Conservation (phyloP, 495 filamentous ascomycete species). For the Entonaema liquescens region DNA sequence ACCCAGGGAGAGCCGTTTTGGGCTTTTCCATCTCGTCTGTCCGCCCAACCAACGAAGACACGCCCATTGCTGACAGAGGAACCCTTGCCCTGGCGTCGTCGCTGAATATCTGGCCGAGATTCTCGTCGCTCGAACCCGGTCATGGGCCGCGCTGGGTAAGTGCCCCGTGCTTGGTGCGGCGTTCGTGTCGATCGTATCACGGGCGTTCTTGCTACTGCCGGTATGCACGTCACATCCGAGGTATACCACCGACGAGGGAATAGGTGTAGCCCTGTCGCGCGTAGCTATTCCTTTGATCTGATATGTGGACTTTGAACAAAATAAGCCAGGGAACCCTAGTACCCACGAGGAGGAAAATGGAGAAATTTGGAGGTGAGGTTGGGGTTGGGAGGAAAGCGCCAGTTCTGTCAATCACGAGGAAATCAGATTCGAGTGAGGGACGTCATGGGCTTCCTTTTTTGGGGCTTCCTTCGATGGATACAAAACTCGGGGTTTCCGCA, state of each 20-base stretch:
- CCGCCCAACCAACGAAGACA: background rate
- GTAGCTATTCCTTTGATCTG: constrained; percentile 1
- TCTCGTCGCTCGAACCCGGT: constrained; percentile 9
- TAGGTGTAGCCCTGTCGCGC: background rate
- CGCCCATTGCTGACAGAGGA: background rate
- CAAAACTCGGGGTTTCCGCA: constrained; percentile 24
- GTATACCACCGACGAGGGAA: constrained; percentile 18
- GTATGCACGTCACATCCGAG: constrained; percentile 35
- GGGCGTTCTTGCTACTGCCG: constrained; percentile 21
- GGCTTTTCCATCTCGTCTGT: background rate
- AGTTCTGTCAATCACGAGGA: constrained; percentile 26
- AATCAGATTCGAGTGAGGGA: constrained; percentile 12
- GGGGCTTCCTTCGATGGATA: constrained; percentile 15
- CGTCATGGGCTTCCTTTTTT: constrained; percentile 11
- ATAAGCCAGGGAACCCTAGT: constrained; percentile 16
- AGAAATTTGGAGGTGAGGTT: constrained; percentile 11
- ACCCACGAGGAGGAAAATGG: constrained; percentile 22
- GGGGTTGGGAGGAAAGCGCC: constrained; percentile 12
- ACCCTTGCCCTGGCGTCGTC: background rate
- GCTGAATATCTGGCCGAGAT: constrained; percentile 28
- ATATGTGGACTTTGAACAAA: constrained; percentile 13
- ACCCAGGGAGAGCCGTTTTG: background rate
- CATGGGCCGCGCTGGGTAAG: constrained; percentile 22
- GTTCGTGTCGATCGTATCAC: constrained; percentile 30
- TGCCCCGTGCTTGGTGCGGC: constrained; percentile 15